Evolutionary conservation across 495 filamentous ascomycete genomes (phyloP), one percentile per base, ranked within the genome.

Genomic region (Xylaria castorea): DNA sequence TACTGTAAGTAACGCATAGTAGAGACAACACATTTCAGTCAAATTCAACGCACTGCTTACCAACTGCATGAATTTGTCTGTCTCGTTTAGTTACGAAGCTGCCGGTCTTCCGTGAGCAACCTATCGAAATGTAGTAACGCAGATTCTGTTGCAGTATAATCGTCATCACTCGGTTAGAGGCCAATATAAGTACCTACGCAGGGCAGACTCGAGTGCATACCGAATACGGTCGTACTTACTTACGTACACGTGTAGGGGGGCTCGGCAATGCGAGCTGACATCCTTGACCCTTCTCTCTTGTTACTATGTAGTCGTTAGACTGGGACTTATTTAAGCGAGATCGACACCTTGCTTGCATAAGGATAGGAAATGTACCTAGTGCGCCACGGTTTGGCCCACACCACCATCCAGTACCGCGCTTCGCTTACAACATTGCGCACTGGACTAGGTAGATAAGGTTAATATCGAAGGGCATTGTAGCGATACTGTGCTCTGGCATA

Each of bases 311-410:
- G 38, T 42, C 38, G 38, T 42, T 42, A 42, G 38, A 42, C 38
- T 9, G 38, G 38, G 38, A 42, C 44, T 51, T 9, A 36, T 68
- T 34, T 50, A 68, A 57, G 66, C 34, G 25, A 55, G 66, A 50
- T 57, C 50, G 34, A 50, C 50, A 57, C 57, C 66, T 68, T 51
- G 66, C 66, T 68, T 68, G n/a, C n/a, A 50, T 30, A 55, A 67
- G 34, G 38, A 42, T 42, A 25, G 65, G 44, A 20, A 68, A 40
- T 14, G 22, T 63, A 42, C 60, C n/a, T 42, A 42, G 34, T 16
- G 20, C 38, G 44, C 60, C 38, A 18, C 22, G 36, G 60, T 27
- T 63, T 38, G 36, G 34, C 60, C 60, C 36, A 44, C 61, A 25
- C 36, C 61, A 44, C 61, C 22, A 61, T 32, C 53, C 32, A 61